These are phyloP conservation scores for Zea luxurians DNA, from an alignment of 176 grass and related monocot genomes.

Conservation along the genomic window DNA sequence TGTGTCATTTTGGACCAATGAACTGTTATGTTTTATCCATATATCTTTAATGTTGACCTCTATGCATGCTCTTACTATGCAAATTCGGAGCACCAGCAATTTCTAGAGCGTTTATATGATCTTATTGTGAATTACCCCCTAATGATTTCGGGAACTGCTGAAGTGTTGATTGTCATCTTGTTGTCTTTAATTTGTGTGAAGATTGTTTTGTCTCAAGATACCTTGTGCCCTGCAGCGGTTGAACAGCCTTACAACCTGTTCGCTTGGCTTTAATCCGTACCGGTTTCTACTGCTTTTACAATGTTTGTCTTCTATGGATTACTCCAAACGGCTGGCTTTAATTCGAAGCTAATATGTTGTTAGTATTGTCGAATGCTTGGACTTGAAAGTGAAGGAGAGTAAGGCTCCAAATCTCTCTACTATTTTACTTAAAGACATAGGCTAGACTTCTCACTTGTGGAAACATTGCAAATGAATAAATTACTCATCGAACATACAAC, in stretches of 20 bases:
- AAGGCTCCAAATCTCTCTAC: slow-evolving; percentile 24
- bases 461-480: slow-evolving; percentile 13
- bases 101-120: slow-evolving; percentile 67
- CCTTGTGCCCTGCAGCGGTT: background rate
- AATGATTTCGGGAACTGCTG: slow-evolving; percentile 92
- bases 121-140: slow-evolving; percentile 70
- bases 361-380: background rate
- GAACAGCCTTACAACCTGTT: background rate
- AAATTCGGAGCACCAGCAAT: slow-evolving; percentile 81
- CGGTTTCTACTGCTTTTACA: too few relatives aligned
- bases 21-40: background rate
- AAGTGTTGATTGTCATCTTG: slow-evolving; percentile 47
- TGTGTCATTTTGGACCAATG: background rate
- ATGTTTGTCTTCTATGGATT: too few relatives aligned
- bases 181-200: slow-evolving; percentile 53
- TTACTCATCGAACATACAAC: background rate
- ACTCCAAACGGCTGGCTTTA: too few relatives aligned
- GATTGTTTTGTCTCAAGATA: background rate
- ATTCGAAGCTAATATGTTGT: too few relatives aligned
- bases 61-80: slow-evolving; percentile 30
- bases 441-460: background rate
- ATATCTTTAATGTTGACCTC: slow-evolving; percentile 2
- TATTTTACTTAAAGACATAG: background rate
- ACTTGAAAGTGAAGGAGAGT: background rate
- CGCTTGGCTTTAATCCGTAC: too few relatives aligned